Conservation (phyloP, 192 early-diverging fungal species). For the Phycomyces nitens region DNA sequence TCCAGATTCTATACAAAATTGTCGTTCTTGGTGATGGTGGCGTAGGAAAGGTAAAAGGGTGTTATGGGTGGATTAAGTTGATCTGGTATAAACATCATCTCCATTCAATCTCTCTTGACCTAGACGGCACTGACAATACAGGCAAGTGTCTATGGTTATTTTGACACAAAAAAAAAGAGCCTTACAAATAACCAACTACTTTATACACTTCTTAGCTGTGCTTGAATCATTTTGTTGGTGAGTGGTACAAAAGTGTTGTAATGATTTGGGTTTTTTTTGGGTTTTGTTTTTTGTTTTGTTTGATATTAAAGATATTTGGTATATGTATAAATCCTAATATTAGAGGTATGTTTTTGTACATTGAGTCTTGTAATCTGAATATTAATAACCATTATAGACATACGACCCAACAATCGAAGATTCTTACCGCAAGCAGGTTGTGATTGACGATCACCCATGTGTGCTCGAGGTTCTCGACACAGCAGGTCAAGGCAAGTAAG, state of each 20-base stretch:
- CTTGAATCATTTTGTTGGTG: conserved; percentile 45
- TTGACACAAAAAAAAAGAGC: not conserved
- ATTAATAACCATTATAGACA: too few relatives aligned
- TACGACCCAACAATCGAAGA: conserved; percentile 99
- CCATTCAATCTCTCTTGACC: too few relatives aligned
- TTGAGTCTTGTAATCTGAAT: too few relatives aligned
- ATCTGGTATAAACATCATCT: not conserved
- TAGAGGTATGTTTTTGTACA: not conserved
- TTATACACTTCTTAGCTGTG: conserved; percentile 25
- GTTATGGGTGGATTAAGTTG: too few relatives aligned
- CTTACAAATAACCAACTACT: not conserved
- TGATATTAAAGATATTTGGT: too few relatives aligned
- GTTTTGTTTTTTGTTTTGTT: not conserved
- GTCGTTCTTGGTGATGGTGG: conserved; percentile 92
- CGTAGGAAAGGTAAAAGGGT: conserved; percentile 47
- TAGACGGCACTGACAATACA: conserved; percentile 41
- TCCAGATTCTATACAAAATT: conserved; percentile 87
- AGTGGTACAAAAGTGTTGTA: too few relatives aligned
- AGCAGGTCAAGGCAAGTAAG: conserved; percentile 66
- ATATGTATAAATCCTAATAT: too few relatives aligned
- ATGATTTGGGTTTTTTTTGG: too few relatives aligned
- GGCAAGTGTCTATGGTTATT: too few relatives aligned
- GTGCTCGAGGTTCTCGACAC: conserved; percentile 96
- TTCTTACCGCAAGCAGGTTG: conserved; percentile 95
- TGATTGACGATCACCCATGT: conserved; percentile 93